Evolutionary conservation across 148 eudicot species (phyloP).

Genomic region (Vaccinium macrocarpon): DNA sequence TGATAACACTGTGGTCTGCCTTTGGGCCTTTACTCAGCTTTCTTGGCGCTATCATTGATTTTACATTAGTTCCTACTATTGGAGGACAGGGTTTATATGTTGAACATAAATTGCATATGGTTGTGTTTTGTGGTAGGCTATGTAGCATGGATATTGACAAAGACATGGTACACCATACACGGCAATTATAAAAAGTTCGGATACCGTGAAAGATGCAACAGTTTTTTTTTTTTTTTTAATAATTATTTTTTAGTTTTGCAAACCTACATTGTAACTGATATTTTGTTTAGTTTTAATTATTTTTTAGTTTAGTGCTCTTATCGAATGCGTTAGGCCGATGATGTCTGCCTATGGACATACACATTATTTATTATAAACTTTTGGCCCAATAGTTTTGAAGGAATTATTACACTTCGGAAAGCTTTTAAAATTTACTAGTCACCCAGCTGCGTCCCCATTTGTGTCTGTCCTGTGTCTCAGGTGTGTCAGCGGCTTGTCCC

Average conservation of each 20-base stretch:
- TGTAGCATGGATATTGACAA: neutral
- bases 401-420: neutral
- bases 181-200: neutral
- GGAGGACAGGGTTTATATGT: neutral
- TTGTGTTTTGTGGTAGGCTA: conserved; percentile 3
- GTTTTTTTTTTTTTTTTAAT: neutral
- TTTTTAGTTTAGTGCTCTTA: neutral
- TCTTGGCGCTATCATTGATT: neutral
- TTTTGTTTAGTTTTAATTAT: neutral
- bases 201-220: neutral
- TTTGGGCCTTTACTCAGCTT: neutral
- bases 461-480: neutral
- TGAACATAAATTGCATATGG: neutral
- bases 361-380: neutral
- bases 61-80: neutral
- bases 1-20: neutral
- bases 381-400: neutral
- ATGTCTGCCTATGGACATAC: neutral
- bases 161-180: neutral
- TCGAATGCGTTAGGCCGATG: neutral
- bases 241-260: neutral
- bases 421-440: neutral
- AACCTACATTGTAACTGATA: neutral
- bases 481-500: neutral
- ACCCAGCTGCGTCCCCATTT: neutral